Base-by-base conservation (phyloP, 2,329 filamentous ascomycete species). In the Aspergillus fumigatus region DNA sequence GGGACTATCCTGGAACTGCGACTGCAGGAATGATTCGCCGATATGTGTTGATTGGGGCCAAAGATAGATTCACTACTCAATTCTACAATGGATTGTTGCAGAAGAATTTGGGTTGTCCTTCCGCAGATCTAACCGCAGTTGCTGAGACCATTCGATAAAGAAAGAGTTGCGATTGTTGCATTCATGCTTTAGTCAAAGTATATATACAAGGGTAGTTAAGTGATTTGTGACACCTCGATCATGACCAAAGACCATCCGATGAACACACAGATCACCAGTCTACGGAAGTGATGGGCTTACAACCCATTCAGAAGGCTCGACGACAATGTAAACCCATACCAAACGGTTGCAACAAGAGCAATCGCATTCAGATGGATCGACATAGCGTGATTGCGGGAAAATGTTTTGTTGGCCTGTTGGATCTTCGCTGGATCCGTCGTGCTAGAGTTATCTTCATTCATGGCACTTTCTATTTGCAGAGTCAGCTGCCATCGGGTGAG, bases 331-430 rank as follows among this genome's bases (percentile, higher is more conserved):
- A 70, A 67, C 0, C 63, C 68, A 57, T 73, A 73, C 21, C 51
- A 59, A 1, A 72, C 50, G 0, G 68, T 70, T 4, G 68, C 67
- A 21, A 68, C 48, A 25, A 78, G 64, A 0, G 73, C 66, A 21
- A 78, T 65, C 2, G 75, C 62, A 57, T 79, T 78, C 23, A 78
- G 32, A 67, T 77, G 75, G 29, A 78, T 77, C 10, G 68, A 71
- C 72, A 77, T 75, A 8, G 74, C 75, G 63, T 78, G 74, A 23
- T 69, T 69, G 10, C 62, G 59, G 1, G 69, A 67, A 54, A 78
- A 77, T 0, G 52, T 62, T 8, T 67, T 66, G 52, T 75, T 75
- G 1, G 59, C 65, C 25, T 54, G 54, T 23, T 62, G 40, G 1
- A 61, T 9, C 35, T 59, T 65, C 1, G 27, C 43, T 27, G 35